Percentiles rank a stretch among this genome's conserved stretches.
phyloP scores from a whole-genome alignment of 148 eudicot genomes.

The Rhododendron henanense region DNA sequence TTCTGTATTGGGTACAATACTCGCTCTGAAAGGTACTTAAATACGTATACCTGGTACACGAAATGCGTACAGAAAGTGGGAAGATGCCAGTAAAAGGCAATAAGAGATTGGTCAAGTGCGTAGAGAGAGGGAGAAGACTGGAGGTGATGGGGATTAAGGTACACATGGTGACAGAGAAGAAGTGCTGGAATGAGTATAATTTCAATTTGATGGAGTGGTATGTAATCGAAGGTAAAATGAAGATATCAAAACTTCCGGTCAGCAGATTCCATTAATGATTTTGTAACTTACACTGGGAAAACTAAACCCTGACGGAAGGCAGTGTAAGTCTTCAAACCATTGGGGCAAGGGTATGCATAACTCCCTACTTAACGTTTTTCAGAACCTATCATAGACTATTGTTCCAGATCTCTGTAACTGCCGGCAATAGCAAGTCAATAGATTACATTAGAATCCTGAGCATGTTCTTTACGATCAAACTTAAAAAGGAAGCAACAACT shows the following conservation, averaged over 20 bases:
- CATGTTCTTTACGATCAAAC: not conserved
- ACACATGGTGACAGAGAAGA: not conserved
- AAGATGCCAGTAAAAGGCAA: not conserved
- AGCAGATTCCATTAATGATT: not conserved
- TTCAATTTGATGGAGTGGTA: not conserved
- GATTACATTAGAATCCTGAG: not conserved
- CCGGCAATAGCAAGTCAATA: not conserved
- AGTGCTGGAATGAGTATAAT: not conserved
- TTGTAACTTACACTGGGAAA: not conserved
- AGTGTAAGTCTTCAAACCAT: not conserved
- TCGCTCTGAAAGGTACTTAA: not conserved
- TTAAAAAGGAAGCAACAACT: not conserved
- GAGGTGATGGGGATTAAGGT: slow-evolving; percentile 8
- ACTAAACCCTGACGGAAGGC: not conserved
- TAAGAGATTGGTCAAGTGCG: not conserved
- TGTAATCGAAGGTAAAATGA: not conserved
- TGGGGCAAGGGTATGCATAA: not conserved
- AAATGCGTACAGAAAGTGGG: not conserved
- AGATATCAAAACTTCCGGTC: not conserved
- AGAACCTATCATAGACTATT: not conserved
- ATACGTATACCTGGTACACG: not conserved
- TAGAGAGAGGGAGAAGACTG: not conserved
- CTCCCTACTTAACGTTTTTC: not conserved
- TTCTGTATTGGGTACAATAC: not conserved
- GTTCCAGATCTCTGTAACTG: not conserved